Base-by-base conservation (phyloP, 352 stramenopile genomes). In the Pythium folliculosum region DNA sequence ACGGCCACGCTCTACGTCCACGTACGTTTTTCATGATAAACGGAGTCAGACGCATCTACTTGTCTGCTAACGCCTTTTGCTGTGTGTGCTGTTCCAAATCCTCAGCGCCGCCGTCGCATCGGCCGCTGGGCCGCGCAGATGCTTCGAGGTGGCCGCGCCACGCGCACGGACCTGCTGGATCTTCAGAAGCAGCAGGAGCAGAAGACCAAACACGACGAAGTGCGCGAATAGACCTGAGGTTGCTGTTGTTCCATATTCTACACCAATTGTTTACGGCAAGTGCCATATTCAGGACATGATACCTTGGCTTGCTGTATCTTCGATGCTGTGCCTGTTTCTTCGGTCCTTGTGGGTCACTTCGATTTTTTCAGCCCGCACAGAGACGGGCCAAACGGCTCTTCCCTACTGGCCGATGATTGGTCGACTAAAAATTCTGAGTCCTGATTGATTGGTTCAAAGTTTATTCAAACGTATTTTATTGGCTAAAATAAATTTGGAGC, bases 111-210 rank as follows among this genome's bases (percentile, higher is more conserved):
- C 35, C 82, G 85, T 35, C 89, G 87, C 56, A 96, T 96, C 65
- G 88, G 88, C 19, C 84, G 85, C 9, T 96, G 88, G 88, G 88
- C 88, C 17, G 83, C 82, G 25, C 82, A 94, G 65, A 94, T 96
- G 84, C 75, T 96, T 6, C 84, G 87, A 69, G 86, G 86, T 5
- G 88, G 87, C 51, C 77, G 77, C 35, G 88, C 87, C 19, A 90
- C 77, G 27, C 82, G 87, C 51, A 91, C 83, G 0, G 87, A 95
- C 68, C 67, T 94, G n/a, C 50, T 89, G 8, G 67, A 85, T 40
- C 71, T 82, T 27, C 73, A 82, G 50, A 61, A 72, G 23, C 68
- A 80, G 25, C 65, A 71, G 27, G 43, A 77, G 19, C 22, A 60
- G 5, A 70, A 71, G 27, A 21, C 50, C 38, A 78, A 76, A 51